Evolutionary conservation across 116 monocot genomes (phyloP), one percentile per base, ranked within the genome.

Genomic region (Thalassia testudinum): DNA sequence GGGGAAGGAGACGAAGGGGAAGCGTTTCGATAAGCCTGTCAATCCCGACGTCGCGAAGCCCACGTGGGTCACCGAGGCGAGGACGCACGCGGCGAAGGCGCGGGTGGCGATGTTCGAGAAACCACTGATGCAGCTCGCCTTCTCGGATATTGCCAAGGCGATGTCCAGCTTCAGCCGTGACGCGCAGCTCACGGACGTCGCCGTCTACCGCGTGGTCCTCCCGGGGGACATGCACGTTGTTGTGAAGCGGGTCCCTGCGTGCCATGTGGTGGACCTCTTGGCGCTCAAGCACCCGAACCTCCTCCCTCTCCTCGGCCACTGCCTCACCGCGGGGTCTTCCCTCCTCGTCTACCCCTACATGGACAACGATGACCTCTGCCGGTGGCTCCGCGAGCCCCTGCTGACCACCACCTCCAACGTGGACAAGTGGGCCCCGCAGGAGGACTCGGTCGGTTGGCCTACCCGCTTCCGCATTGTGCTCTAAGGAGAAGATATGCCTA

Each of bases 361-460:
- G 76, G 84, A 87, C 45, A 70, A 70, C 19, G 87, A 87, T 13
- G 87, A 93, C 68, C 68, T 93, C 19, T 78, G 73, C 69, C 78
- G 78, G 43, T 87, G 87, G 93, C 78, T 93, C 23, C 80, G 87
- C 61, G 87, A 93, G 75, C 81, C 81, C 1, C 93, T 84, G 0
- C 63, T 78, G 12, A 72, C 61, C 17, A 21, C 26, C 48, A 25
- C 24, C 2, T 2, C 14, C 17, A 11, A 20, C 12, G 58, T 56
- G 18, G 91, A 85, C 0, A 75, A 85, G 61, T 73, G 68, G 58
- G 65, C 40, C 26, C 21, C 49, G 22, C 30, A 26, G 18, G 18
- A 55, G 27, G 47, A 8, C 12, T 21, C 21, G 1, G 48, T n/a
- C 0, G 71, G 79, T 20, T 83, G 87, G 92, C 69, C n/a, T 80